phyloP scores from a whole-genome alignment of 768 basidiomycete genomes.

The Rhodosporidiobolus odoratus region DNA sequence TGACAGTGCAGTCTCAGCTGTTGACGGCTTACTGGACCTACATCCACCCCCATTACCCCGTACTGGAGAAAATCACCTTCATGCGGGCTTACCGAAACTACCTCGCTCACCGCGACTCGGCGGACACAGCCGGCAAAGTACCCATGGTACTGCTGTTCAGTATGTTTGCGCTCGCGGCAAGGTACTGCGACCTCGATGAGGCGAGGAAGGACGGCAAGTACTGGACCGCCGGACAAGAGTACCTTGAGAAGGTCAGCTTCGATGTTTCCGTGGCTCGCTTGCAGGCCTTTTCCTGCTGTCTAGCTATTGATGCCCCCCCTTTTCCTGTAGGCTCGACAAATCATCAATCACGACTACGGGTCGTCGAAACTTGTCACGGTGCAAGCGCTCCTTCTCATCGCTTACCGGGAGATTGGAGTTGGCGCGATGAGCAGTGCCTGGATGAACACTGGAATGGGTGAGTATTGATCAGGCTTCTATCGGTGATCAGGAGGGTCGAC shows the following conservation, averaged over 20 bases:
- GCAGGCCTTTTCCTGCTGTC: not conserved
- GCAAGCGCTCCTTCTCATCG: conserved; percentile 72
- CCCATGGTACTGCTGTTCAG: conserved; percentile 65
- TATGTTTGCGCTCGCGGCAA: conserved; percentile 79
- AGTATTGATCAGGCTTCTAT: not conserved
- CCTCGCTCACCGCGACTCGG: conserved; percentile 30
- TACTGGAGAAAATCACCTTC: conserved; percentile 50
- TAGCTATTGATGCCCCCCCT: not conserved
- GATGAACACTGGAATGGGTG: conserved; percentile 61
- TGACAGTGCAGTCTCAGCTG: conserved; percentile 60
- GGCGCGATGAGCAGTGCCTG: conserved; percentile 81
- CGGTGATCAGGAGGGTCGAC: fast-evolving
- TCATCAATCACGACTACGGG: conserved; percentile 56
- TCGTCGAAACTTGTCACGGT: conserved; percentile 68
- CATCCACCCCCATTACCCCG: conserved; percentile 72
- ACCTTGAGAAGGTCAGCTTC: conserved; percentile 23
- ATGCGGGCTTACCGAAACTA: conserved; percentile 38
- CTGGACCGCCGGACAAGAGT: conserved; percentile 42
- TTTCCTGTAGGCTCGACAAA: conserved; percentile 26
- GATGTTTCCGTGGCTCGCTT: not conserved
- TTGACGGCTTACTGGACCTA: conserved; percentile 72
- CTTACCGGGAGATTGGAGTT: conserved; percentile 78
- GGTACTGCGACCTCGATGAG: conserved; percentile 52
- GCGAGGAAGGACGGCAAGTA: conserved; percentile 35
- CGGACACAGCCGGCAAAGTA: conserved; percentile 36